Evolutionary conservation across 148 eudicot species (phyloP), one percentile per base, ranked within the genome.

Genomic region (Amaranthus cruentus): DNA sequence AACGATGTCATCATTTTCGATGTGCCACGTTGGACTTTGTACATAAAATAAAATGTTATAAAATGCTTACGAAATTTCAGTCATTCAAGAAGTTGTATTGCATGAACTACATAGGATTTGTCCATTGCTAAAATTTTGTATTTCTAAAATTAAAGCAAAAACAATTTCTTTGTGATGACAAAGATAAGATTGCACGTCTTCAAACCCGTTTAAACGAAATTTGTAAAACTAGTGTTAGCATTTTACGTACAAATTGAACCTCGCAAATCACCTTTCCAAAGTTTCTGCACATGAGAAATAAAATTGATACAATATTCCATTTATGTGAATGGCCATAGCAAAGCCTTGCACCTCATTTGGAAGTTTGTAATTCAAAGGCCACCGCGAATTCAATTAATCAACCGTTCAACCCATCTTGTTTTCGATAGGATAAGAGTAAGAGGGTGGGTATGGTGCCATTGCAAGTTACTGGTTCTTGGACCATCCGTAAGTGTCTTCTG

Each of bases 401-500:
- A 7, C 8, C 61, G 6, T 42, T 9, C 21, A 15, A 61, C 6
- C 6, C 28, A 18, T 1, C 12, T 62, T 42, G 68, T 5, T 59
- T 42, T 50, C 28, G 55, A 51, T 49, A 60, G 55, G 11, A 4
- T 4, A 12, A 47, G 13, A 46, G 15, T 5, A n/a, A 6, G 47
- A 60, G 66, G 47, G 4, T 4, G 65, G 44, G 47, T 78, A 55
- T 46, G 59, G 48, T 57, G 54, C 13, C 0, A 62, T 28, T 55
- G 53, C 8, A 61, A 15, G 38, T 87, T 76, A 85, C 69, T 67
- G 80, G 57, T 80, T 81, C 73, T 85, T 89, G 55, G 75, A 47
- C 68, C 46, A 60, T 60, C 98, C 98, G 69, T 88, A 95, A 0
- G 93, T 95, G 84, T 95, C 98, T 80, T 95, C 98, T 44, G 76